Percentiles rank a stretch among this genome's conserved stretches.
Conservation (phyloP, 2,329 filamentous ascomycete species). For the Fusarium torreyae region DNA sequence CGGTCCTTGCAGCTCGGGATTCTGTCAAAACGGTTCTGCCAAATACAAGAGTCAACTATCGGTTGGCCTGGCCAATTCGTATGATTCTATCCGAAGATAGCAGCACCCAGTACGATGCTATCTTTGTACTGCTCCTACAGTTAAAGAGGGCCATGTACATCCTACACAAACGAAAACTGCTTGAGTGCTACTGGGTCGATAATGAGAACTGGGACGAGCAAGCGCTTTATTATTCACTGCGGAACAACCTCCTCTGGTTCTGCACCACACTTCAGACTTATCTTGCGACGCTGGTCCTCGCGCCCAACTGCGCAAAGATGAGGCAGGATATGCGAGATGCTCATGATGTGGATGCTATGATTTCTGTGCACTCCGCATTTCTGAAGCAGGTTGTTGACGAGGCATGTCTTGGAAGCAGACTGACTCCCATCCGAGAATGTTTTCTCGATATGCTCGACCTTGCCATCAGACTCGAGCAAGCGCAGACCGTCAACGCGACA, state of each 20-base stretch:
- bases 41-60: constrained; percentile 76
- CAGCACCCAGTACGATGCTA: constrained; percentile 76
- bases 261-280: constrained; percentile 82
- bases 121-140: constrained; percentile 85
- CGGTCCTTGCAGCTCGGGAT: constrained; percentile 64
- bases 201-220: constrained; percentile 59
- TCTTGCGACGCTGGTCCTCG: constrained; percentile 80
- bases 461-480: constrained; percentile 77
- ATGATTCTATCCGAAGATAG: constrained; percentile 81
- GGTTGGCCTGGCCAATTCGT: constrained; percentile 75
- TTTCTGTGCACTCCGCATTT: constrained; percentile 76
- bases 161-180: constrained; percentile 70
- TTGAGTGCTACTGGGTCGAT: constrained; percentile 59
- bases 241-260: constrained; percentile 84
- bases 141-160: constrained; percentile 78
- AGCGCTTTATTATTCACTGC: constrained; percentile 71
- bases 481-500: constrained; percentile 61
- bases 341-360: constrained; percentile 86
- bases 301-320: constrained; percentile 71
- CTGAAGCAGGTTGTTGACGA: constrained; percentile 75
- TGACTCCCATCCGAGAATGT: constrained; percentile 79
- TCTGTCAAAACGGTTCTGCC: constrained; percentile 73
- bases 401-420: constrained; percentile 76
- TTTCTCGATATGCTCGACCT: constrained; percentile 85
- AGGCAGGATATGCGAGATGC: constrained; percentile 70